Percentiles rank a stretch among this genome's conserved stretches.
Conservation (phyloP, 2,329 filamentous ascomycete species). For the Aspergillus novoparasiticus region DNA sequence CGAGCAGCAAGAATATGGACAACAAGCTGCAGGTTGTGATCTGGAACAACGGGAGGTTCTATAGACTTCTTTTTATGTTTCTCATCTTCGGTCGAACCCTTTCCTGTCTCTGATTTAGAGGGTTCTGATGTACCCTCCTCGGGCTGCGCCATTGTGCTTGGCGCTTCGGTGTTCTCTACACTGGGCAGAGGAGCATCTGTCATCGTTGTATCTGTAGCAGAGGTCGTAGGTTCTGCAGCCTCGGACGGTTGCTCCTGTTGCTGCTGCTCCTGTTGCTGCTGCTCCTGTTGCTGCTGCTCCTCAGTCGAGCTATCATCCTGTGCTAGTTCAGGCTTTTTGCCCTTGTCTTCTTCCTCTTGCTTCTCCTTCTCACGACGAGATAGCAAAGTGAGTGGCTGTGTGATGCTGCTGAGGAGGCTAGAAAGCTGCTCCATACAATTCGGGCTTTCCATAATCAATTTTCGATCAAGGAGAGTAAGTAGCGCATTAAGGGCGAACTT, state of each 20-base stretch:
- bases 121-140: slow-evolving; percentile 35
- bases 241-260: slow-evolving; percentile 30
- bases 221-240: slow-evolving; percentile 23
- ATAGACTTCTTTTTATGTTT: slow-evolving; percentile 65
- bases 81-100: slow-evolving; percentile 44
- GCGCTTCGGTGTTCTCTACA: slow-evolving; percentile 33
- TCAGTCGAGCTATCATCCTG: slow-evolving; percentile 20
- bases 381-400: slow-evolving; percentile 77
- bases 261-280: slow-evolving; percentile 22
- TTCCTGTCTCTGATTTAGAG: slow-evolving; percentile 40
- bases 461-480: slow-evolving; percentile 84
- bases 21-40: slow-evolving; percentile 88
- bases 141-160: slow-evolving; percentile 28
- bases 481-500: slow-evolving; percentile 93
- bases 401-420: slow-evolving; percentile 83
- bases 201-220: slow-evolving; percentile 42
- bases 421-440: slow-evolving; percentile 93
- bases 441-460: slow-evolving; percentile 95
- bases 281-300: slow-evolving; percentile 24
- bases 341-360: slow-evolving; percentile 48
- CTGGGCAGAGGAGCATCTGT: slow-evolving; percentile 39
- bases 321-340: slow-evolving; percentile 38
- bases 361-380: slow-evolving; percentile 83
- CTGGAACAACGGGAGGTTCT: slow-evolving; percentile 80
- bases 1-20: slow-evolving; percentile 94